These are phyloP conservation scores for Curvularia spicifera DNA, from an alignment of 2,329 filamentous ascomycete genomes.

Conservation along the genomic window DNA sequence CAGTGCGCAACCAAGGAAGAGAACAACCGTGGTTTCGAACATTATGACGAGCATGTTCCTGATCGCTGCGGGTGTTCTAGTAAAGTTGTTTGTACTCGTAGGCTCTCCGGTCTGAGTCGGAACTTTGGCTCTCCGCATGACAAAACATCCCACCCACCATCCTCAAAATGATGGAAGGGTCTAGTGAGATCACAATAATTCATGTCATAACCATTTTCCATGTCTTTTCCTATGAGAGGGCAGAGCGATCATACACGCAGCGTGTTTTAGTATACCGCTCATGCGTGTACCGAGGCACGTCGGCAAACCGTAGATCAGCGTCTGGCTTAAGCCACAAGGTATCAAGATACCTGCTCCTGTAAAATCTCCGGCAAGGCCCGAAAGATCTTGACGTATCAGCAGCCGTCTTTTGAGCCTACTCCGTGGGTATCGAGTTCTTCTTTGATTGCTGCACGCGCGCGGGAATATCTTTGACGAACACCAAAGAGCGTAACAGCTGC, in stretches of 20 bases:
- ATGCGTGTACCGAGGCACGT: background rate
- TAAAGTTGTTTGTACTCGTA: background rate
- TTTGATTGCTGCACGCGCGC: background rate
- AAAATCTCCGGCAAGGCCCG: background rate
- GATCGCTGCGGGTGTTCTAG: background rate
- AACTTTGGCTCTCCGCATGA: background rate
- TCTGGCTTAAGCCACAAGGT: background rate
- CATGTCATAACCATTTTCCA: background rate
- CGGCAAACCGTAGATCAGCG: background rate
- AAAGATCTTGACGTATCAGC: background rate
- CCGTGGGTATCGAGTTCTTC: background rate
- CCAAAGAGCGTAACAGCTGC: background rate
- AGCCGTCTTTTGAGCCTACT: background rate
- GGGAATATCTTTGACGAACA: background rate
- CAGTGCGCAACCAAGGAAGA: conserved; percentile 3
- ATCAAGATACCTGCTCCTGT: background rate
- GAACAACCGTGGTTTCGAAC: conserved; percentile 1
- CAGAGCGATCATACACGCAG: background rate
- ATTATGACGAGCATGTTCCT: background rate
- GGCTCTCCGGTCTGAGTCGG: background rate
- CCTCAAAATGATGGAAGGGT: background rate
- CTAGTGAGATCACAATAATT: background rate
- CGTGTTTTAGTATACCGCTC: background rate
- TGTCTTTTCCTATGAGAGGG: background rate
- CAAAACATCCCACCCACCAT: background rate